phyloP scores from a whole-genome alignment of 257 asterid genomes.

The Scutellaria barbata region DNA sequence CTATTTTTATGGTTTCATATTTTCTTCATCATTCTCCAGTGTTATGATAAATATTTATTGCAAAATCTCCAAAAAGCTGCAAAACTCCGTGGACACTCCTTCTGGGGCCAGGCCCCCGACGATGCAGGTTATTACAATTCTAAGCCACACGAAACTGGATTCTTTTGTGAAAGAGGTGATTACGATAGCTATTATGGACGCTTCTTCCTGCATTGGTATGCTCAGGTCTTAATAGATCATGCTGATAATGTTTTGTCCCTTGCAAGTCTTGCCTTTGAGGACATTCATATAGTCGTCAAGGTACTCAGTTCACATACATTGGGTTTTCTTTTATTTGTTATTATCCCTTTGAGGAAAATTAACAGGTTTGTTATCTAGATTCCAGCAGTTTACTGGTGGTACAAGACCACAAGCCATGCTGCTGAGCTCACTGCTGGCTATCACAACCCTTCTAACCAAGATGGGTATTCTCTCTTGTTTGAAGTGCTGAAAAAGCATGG shows the following conservation, averaged over 20 bases:
- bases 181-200: constrained; percentile 72
- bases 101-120: constrained; percentile 72
- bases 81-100: constrained; percentile 63
- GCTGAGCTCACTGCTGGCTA: constrained; percentile 84
- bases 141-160: constrained; percentile 73
- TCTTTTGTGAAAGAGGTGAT: constrained; percentile 75
- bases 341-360: constrained; percentile 19
- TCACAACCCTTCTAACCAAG: constrained; percentile 61
- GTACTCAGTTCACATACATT: constrained; percentile 40
- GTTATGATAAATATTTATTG: constrained; percentile 64
- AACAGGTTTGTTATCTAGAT: constrained; percentile 45
- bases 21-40: constrained; percentile 44
- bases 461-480: constrained; percentile 63
- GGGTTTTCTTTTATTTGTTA: not conserved
- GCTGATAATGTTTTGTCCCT: constrained; percentile 66
- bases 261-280: constrained; percentile 68
- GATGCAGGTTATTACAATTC: constrained; percentile 73
- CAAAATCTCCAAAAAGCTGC: constrained; percentile 71
- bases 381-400: constrained; percentile 82
- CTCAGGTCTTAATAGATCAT: constrained; percentile 62
- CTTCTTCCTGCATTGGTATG: constrained; percentile 71
- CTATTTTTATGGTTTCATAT: constrained; percentile 8
- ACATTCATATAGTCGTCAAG: constrained; percentile 58
- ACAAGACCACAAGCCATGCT: constrained; percentile 72
- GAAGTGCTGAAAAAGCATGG: constrained; percentile 61